Evolutionary conservation across 2,329 filamentous ascomycete species (phyloP).

Genomic region (Paramyrothecium roridum): DNA sequence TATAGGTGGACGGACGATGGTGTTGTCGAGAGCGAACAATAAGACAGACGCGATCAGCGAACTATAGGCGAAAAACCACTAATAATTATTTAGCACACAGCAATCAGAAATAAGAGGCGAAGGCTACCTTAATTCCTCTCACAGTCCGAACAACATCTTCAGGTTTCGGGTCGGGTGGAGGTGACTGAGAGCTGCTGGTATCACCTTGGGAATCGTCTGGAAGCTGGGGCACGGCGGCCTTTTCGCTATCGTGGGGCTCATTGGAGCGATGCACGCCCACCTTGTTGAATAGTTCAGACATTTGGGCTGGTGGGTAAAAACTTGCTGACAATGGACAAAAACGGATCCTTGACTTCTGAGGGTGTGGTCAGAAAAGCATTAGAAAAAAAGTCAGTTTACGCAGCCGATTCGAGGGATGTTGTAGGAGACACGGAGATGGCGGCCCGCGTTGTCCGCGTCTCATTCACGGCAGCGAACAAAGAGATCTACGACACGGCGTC

Average conservation of each 20-base stretch:
- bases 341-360: too few relatives aligned
- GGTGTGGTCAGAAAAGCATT: background rate
- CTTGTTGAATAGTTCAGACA: background rate
- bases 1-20: conserved; percentile 6
- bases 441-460: background rate
- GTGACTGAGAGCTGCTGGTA: background rate
- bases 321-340: too few relatives aligned
- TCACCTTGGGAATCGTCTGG: background rate
- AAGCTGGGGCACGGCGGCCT: background rate
- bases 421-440: background rate
- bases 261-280: background rate
- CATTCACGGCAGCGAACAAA: background rate
- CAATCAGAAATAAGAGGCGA: background rate
- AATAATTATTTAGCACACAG: background rate
- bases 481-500: too few relatives aligned
- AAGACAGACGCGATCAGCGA: conserved; percentile 1
- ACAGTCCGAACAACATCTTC: background rate
- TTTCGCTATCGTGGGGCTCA: background rate
- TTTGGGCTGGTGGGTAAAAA: background rate
- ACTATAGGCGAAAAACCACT: conserved; percentile 4
- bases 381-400: background rate
- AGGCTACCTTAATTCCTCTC: background rate
- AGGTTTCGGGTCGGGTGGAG: background rate
- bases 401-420: background rate
- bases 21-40: conserved; percentile 13